Base-by-base conservation (phyloP, 2,329 filamentous ascomycete genomes). In the Xylaria sp. region DNA sequence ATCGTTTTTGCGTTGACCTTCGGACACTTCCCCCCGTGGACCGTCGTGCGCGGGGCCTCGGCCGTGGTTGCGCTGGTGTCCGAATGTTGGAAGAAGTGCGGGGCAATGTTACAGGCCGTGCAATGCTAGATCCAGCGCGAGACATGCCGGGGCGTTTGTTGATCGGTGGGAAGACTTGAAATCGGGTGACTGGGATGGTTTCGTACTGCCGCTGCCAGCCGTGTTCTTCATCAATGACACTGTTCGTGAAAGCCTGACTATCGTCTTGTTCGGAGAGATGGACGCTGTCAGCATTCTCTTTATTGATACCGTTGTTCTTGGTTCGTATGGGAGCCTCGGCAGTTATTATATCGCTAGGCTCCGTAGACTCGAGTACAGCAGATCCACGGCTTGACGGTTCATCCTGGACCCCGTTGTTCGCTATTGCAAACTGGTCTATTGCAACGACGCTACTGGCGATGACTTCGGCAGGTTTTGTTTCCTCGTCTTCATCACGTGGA, bases 151-250 rank as follows among this genome's bases (percentile, higher is more conserved):
- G 72, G 6, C 84, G 80, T 21, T 85, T 81, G 54, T 79, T 79
- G 8, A 90, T 78, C 0, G 89, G 86, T 8, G 92, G 92, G 71
- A 91, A 94, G 42, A 95, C 87, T 70, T 93, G 89, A 74, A 92
- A 96, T 35, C 92, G 86, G 1, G 82, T 87, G 0, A 87, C 80
- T 2, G 91, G 90, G 25, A 95, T 90, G 50, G 79, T 76, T 14
- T 78, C 78, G 70, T 88, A 87, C 2, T 79, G 73, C 3, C 74
- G 69, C 11, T 74, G 72, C 85, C 85, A 87, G 42, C 77, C 71
- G 7, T 75, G 72, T 7, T 75, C 72, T 3, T 71, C 72, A 25
- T 76, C 73, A 1, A 60, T 66, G 31, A 28, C 57, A 33, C 63
- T 52, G 19, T 63, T 62, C n/a, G 60, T 43, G 21, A 63, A 60